A percentile compares a stretch with the other conserved stretches of the same genome.
These are phyloP conservation scores for Saccharomycopsis fermentans DNA, from an alignment of 805 yeast genomes.

Conservation along the genomic window DNA sequence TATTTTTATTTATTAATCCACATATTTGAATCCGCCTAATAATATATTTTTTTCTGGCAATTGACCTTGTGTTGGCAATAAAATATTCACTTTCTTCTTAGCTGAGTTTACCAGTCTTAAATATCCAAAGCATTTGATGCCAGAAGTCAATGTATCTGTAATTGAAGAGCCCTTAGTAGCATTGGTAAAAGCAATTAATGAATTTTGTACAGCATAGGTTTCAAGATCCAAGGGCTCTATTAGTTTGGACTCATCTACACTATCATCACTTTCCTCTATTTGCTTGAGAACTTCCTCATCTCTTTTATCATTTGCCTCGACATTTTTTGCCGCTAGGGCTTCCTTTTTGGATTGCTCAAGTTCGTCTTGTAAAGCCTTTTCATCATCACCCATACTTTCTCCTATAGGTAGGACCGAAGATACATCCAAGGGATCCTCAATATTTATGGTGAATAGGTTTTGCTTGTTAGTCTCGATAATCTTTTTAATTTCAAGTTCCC, in stretches of 20 bases:
- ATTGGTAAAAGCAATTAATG: conserved; percentile 57
- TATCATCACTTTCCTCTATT: not conserved
- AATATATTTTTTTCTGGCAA: conserved; percentile 68
- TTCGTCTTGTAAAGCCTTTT: conserved; percentile 4
- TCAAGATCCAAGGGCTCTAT: conserved; percentile 34
- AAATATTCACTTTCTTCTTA: conserved; percentile 53
- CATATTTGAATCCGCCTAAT: conserved; percentile 70
- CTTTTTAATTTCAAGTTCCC: conserved; percentile 51
- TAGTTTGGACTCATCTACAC: conserved; percentile 2
- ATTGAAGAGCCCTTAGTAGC: conserved; percentile 37
- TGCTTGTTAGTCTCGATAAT: conserved; percentile 32
- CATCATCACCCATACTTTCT: conserved; percentile 14
- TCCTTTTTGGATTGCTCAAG: conserved; percentile 24
- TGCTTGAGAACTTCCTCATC: not conserved
- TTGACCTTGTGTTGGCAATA: conserved; percentile 82
- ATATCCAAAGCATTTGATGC: conserved; percentile 73
- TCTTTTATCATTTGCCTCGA: not conserved
- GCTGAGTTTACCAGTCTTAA: conserved; percentile 65
- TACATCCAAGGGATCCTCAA: conserved; percentile 12
- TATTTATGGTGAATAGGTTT: not conserved
- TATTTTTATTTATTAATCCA: conserved; percentile 40
- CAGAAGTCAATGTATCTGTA: conserved; percentile 40
- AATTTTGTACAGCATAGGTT: conserved; percentile 55
- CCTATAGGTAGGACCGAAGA: conserved; percentile 28
- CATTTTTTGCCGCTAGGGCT: conserved; percentile 25